Evolutionary conservation across 1,284 basidiomycete genomes (phyloP).

Genomic region (Leccinum insigne): DNA sequence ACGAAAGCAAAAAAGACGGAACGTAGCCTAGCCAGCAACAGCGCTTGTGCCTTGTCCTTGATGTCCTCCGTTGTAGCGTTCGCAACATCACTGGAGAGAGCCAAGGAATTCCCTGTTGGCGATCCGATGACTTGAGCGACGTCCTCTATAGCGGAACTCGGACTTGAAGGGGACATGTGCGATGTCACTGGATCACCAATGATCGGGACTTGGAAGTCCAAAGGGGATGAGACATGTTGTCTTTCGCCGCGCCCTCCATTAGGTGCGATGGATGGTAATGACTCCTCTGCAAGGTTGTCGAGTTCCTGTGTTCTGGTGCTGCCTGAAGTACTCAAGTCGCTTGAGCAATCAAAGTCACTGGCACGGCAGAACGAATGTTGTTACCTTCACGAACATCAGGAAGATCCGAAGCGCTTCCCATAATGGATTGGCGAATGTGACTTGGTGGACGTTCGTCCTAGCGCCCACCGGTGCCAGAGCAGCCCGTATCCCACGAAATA

Average conservation of each 20-base stretch:
- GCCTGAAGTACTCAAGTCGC: neutral
- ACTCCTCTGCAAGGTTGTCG: constrained; percentile 1
- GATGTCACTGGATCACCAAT: neutral
- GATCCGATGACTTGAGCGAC: constrained; percentile 6
- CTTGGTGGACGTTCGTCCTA: constrained; percentile 9
- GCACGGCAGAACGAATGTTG: neutral
- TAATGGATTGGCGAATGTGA: neutral
- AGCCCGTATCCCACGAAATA: neutral
- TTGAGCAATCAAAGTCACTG: constrained; percentile 1
- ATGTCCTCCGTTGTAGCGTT: constrained; percentile 4
- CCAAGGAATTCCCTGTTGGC: neutral
- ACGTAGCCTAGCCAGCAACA: constrained; percentile 13
- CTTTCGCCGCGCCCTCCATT: constrained; percentile 1
- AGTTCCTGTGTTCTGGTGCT: constrained; percentile 2
- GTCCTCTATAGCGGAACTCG: neutral
- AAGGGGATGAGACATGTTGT: neutral
- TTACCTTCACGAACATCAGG: neutral
- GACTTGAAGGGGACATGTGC: neutral
- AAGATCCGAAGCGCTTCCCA: neutral
- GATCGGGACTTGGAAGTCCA: neutral
- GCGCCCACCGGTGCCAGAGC: neutral
- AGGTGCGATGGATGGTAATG: constrained; percentile 2
- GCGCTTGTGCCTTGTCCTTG: constrained; percentile 5
- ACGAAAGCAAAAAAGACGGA: constrained; percentile 10
- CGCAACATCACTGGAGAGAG: constrained; percentile 1